Percentiles rank a stretch among this genome's conserved stretches.
Evolutionary conservation across 2,329 filamentous ascomycete species (phyloP).

Genomic region (Diplodia intermedia): DNA sequence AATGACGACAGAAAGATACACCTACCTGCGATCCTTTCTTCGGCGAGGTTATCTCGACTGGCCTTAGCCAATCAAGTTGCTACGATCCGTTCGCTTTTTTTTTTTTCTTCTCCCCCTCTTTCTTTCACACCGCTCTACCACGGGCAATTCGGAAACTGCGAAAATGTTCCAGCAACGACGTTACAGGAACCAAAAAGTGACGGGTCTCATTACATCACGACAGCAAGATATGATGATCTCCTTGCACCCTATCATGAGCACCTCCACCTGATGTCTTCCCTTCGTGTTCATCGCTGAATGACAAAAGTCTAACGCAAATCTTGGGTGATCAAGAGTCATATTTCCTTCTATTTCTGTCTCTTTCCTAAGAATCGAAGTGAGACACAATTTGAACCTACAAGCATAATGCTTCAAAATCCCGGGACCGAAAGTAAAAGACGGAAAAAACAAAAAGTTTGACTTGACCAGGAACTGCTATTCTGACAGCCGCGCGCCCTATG

Average conservation of each 20-base stretch:
- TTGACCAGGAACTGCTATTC: not conserved
- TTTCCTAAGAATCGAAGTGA: not conserved
- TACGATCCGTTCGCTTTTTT: no score
- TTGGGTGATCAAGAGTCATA: no score
- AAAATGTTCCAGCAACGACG: not conserved
- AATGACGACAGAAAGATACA: not conserved
- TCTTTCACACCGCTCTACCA: not conserved
- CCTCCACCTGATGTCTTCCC: not conserved
- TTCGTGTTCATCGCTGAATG: no score
- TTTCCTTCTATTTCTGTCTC: not conserved
- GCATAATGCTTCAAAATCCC: not conserved
- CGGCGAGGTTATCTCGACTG: no score
- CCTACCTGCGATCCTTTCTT: not conserved
- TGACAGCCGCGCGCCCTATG: conserved; percentile 12
- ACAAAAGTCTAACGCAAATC: no score
- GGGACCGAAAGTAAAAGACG: not conserved
- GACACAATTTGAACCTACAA: not conserved
- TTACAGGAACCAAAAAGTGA: not conserved
- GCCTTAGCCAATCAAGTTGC: not conserved
- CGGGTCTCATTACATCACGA: not conserved
- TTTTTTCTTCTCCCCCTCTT: no score
- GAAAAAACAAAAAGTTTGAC: not conserved
- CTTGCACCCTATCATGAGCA: not conserved
- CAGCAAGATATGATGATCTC: not conserved
- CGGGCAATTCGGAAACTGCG: not conserved